Base-by-base conservation (phyloP, 805 yeast genomes). In the Starmerella vitae region DNA sequence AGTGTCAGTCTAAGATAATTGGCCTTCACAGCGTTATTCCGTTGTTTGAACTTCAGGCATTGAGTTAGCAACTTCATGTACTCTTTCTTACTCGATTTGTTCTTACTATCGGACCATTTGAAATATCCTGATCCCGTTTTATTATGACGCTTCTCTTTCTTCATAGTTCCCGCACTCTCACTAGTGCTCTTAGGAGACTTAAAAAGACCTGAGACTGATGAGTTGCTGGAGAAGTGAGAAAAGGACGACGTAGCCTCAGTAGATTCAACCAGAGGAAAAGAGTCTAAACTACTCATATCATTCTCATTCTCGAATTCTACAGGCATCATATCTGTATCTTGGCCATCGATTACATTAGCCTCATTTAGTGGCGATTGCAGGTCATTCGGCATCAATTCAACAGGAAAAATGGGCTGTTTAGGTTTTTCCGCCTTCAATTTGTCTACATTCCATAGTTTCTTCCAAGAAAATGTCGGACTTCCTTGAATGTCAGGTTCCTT, bases 1-100 rank as follows among this genome's bases (percentile, higher is more conserved):
- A 49, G 58, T 56, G 51, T 72, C 54, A 41, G 71, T 4, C 68
- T 57, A n/a, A 63, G 52, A 7, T 58, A 54, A 39, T 63, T 64
- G 15, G 65, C 48, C 36, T 46, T 46, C 1, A 43, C 41, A 0
- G 51, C 43, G 9, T 48, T 45, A 14, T 46, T 43, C 19, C 38
- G 41, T 4, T 33, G 17, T 6, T 14, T 33, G 34, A 43, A 52
- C 19, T 48, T 42, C 5, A 32, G 22, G n/a, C 44, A 36, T 31
- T 47, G 49, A 1, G 33, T 38, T 28, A 41, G 43, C 18, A 52
- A 41, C 19, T 21, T 25, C 4, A 24, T 20, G 19, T 34, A 36
- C 18, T 34, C 39, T 8, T 41, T 29, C 10, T 33, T 40, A 1
- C 21, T 25, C 19, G 15, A 2, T 12, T 13, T 7, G 30, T 13